Evolutionary conservation across 192 early-diverging fungal genomes (phyloP).

Genomic region (Dispira parvispora): DNA sequence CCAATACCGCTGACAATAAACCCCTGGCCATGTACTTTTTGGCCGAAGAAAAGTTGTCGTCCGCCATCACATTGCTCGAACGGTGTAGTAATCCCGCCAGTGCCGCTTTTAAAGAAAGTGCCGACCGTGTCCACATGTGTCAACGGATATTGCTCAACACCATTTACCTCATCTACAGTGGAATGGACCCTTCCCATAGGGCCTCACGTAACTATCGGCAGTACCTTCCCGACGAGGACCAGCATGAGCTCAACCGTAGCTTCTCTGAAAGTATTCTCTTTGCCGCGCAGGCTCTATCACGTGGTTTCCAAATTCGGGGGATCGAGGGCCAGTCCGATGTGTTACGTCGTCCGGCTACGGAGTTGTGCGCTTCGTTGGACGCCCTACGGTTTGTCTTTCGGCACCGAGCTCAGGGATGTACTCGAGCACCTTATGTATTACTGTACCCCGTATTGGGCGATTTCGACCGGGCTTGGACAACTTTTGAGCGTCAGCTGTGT

Average conservation of each 20-base stretch:
- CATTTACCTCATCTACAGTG: conserved; percentile 32
- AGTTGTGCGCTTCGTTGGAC: conserved; percentile 36
- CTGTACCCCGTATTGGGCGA: conserved; percentile 35
- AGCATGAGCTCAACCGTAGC: conserved; percentile 42
- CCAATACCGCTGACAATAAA: conserved; percentile 2
- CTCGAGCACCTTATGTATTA: conserved; percentile 18
- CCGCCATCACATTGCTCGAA: conserved; percentile 17
- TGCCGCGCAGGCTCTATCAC: conserved; percentile 44
- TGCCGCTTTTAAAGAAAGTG: conserved; percentile 21
- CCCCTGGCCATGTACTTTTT: conserved; percentile 12
- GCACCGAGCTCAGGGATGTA: conserved; percentile 12
- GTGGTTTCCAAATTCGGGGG: conserved; percentile 49
- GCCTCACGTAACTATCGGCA: conserved; percentile 34
- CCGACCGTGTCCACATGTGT: conserved; percentile 38
- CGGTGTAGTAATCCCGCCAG: conserved; percentile 16
- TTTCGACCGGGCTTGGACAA: conserved; percentile 47
- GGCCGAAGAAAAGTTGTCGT: conserved; percentile 18
- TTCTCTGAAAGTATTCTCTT: conserved; percentile 57
- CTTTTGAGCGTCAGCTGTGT: conserved; percentile 51
- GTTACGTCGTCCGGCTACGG: conserved; percentile 28
- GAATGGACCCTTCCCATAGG: conserved; percentile 22
- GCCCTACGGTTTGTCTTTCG: conserved; percentile 34
- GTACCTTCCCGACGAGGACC: conserved; percentile 47
- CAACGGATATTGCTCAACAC: conserved; percentile 36
- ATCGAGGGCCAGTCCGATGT: conserved; percentile 37